A percentile compares a stretch with the other conserved stretches of the same genome.
phyloP scores from a whole-genome alignment of 352 stramenopile genomes.

The Phytopythium mirpurense region DNA sequence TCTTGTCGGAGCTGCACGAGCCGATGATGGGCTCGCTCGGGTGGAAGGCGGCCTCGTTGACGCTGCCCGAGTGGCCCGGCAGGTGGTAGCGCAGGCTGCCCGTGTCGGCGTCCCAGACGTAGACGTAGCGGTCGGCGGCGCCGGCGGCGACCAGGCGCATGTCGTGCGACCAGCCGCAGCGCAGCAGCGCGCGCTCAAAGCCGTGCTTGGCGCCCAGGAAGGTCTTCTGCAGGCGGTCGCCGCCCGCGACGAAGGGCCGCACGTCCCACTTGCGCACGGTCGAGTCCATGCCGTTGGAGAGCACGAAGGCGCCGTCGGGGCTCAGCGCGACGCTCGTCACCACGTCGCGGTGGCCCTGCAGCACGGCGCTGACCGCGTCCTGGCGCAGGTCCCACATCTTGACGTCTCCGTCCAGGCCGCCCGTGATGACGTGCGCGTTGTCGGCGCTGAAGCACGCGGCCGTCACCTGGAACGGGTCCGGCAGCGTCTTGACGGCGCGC shows the following conservation, averaged over 20 bases:
- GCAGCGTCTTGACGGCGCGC: conserved; percentile 72
- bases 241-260: conserved; percentile 73
- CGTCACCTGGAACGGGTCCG: conserved; percentile 89
- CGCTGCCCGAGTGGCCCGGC: conserved; percentile 90
- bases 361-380: conserved; percentile 66
- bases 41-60: conserved; percentile 94
- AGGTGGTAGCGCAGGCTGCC: conserved; percentile 91
- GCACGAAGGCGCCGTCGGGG: conserved; percentile 89
- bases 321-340: conserved; percentile 93
- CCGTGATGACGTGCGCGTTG: conserved; percentile 85
- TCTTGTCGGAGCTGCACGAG: conserved; percentile 85
- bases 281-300: conserved; percentile 95
- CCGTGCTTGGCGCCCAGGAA: conserved; percentile 88
- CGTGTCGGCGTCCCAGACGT: conserved; percentile 93
- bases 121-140: conserved; percentile 90
- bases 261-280: conserved; percentile 93
- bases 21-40: conserved; percentile 78
- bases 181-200: conserved; percentile 92
- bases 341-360: conserved; percentile 91
- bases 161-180: conserved; percentile 88
- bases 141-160: conserved; percentile 84
- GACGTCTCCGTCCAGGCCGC: conserved; percentile 92
- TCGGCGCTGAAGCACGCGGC: conserved; percentile 87
- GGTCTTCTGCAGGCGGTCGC: conserved; percentile 45
- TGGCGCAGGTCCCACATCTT: conserved; percentile 92